Base-by-base conservation (phyloP, 1,284 basidiomycete species). In the Trametes versicolor region DNA sequence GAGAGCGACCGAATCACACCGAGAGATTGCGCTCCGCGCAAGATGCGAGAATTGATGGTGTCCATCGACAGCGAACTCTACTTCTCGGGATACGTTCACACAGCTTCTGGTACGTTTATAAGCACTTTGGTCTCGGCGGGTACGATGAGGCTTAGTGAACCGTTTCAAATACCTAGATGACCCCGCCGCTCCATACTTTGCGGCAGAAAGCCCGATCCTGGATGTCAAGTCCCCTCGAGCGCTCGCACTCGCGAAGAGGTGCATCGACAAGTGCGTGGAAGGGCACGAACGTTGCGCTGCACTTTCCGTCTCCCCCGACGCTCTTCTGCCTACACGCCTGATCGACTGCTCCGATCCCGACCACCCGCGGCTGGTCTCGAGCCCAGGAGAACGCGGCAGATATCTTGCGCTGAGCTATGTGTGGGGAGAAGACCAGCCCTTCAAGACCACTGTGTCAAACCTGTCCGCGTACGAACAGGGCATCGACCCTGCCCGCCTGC, bases 341-440 rank as follows among this genome's bases (percentile, higher is more conserved):
- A 27, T 67, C 21, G 65, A 67, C 34, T 64, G 65, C 7, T 13
- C 36, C 13, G 58, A 63, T 27, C 58, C 65, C 8, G 25, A 19
- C 3, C 34, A 25, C 4, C 59, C 58, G 4, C 49, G 41, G 0
- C 61, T 67, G 5, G 19, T 39, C 9, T 4, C 36, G 6, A 47
- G 29, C 29, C 29, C 32, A 2, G 50, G 65, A 9, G 19, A 13
- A 23, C 34, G 17, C 2, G 65, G 37, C 12, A 36, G 9, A 4
- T 67, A 67, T 27, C 32, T 55, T 4, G 62, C 66, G 5, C 60
- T 67, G 15, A 67, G 66, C 56, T 67, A 67, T 36, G 66, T 67
- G 4, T 67, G 62, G 66, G 66, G 66, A 25, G 60, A 62, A 15
- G 52, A 25, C 0, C 65, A 66, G 41, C 53, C 60, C 3, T 41